Evolutionary conservation across 495 filamentous ascomycete genomes (phyloP).

Genomic region (Penicillium dipodomyicola): DNA sequence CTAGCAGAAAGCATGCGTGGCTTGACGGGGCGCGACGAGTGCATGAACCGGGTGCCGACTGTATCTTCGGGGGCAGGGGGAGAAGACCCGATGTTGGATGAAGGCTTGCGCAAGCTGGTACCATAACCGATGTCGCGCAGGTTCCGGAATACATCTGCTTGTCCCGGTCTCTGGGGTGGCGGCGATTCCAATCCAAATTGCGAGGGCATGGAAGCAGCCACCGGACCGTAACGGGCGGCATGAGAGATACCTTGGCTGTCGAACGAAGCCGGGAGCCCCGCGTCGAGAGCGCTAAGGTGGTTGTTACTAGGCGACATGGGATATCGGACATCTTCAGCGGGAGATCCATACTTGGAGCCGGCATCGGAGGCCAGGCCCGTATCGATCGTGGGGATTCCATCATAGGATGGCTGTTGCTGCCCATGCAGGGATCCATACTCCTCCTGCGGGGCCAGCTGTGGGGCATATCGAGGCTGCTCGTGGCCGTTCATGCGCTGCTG

Average conservation of each 20-base stretch:
- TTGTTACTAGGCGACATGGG: conserved; percentile 67
- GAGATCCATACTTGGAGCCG: conserved; percentile 84
- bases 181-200: conserved; percentile 92
- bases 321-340: conserved; percentile 66
- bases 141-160: conserved; percentile 71
- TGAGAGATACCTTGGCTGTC: conserved; percentile 95
- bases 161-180: conserved; percentile 54
- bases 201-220: conserved; percentile 88
- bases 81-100: conserved; percentile 61
- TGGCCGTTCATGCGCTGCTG: conserved; percentile 58
- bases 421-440: conserved; percentile 46
- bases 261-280: conserved; percentile 90
- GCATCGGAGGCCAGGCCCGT: conserved; percentile 73
- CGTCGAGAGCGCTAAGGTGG: conserved; percentile 83
- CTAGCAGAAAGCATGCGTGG: conserved; percentile 71
- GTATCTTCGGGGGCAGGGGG: conserved; percentile 57
- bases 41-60: conserved; percentile 67
- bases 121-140: conserved; percentile 85
- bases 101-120: conserved; percentile 54
- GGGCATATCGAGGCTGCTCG: conserved; percentile 39
- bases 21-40: conserved; percentile 78
- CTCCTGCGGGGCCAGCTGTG: conserved; percentile 40
- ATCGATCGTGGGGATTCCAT: conserved; percentile 72
- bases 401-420: conserved; percentile 43
- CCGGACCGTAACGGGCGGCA: conserved; percentile 83